Evolutionary conservation across 2,329 filamentous ascomycete genomes (phyloP).

Genomic region (Cytospora schulzeri): DNA sequence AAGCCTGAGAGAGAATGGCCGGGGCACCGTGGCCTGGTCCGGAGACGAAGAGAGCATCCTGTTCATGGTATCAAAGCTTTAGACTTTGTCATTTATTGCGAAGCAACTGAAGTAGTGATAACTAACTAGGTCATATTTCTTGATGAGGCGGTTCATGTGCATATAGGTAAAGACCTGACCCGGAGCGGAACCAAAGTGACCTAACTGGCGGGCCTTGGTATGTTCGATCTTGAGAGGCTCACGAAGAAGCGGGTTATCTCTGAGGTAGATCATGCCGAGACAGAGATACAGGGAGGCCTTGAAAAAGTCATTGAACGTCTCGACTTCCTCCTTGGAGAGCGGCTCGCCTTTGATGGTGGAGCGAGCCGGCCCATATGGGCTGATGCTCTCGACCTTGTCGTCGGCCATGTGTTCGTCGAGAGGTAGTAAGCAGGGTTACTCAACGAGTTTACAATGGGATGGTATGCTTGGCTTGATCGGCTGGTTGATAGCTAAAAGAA

Average conservation of each 20-base stretch:
- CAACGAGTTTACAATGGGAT: neutral
- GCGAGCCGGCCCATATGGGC: conserved; percentile 65
- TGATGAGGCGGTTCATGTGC: conserved; percentile 81
- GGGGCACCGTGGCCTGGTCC: conserved; percentile 79
- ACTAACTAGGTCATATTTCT: conserved; percentile 66
- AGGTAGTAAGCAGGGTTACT: neutral
- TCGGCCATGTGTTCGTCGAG: conserved; percentile 13
- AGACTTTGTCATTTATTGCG: too few relatives aligned
- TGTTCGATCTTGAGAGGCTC: conserved; percentile 70
- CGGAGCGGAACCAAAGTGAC: conserved; percentile 80
- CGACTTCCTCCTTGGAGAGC: conserved; percentile 66
- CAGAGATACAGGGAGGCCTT: conserved; percentile 74
- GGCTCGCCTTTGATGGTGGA: conserved; percentile 65
- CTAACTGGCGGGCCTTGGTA: conserved; percentile 72
- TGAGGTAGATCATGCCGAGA: conserved; percentile 79
- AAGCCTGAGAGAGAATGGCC: conserved; percentile 74
- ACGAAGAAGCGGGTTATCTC: conserved; percentile 70
- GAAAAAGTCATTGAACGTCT: conserved; percentile 73
- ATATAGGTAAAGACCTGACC: conserved; percentile 81
- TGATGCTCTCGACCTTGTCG: conserved; percentile 56
- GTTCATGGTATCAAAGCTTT: too few relatives aligned
- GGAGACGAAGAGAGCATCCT: conserved; percentile 70
- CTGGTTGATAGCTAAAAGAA: neutral
- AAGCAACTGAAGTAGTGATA: too few relatives aligned
- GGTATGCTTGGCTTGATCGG: neutral